Base-by-base conservation (phyloP, 805 yeast genomes). In the Cyberlindnera mycetangii region DNA sequence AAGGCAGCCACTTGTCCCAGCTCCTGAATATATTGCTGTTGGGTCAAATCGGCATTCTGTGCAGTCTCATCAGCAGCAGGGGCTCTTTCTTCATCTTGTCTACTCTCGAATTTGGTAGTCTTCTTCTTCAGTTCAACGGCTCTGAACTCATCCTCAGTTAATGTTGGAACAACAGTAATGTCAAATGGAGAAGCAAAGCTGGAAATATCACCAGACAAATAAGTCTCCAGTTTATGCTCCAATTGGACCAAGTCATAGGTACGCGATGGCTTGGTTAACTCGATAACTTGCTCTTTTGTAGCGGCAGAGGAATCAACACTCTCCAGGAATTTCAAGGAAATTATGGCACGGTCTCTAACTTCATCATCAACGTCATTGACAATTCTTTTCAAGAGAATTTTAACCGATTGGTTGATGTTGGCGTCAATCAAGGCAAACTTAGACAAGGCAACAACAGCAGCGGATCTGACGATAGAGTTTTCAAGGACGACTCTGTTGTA, bases 401-500 rank as follows among this genome's bases (percentile, higher is more conserved):
- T 75, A 55, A 92, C 85, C 43, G 89, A 84, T 50, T 75, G 73
- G 43, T 77, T 70, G 50, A 90, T 78, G 21, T 75, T 72, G 14
- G 76, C 77, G 53, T 89, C 95, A 40, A 74, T 71, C 45, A 87
- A 70, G 7, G 95, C 96, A 70, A 92, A 93, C 67, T 90, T 89
- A 24, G 97, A 81, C 52, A 93, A 75, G 0, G 98, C 90, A 54
- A 87, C 79, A 34, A 93, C 95, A 0, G 99, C 99, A 32, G 97
- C 89, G 3, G 97, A 90, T 64, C 99, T 81, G 44, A 93, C 90
- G 47, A 90, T 83, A 6, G 98, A 88, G 67, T 93, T 93, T 62
- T 93, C 99, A 61, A 93, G 78, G 5, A 92, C 97, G 62, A 93
- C 92, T 65, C 99, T 81, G 76, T 93, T 93, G 72, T 92, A 93